Base-by-base conservation (phyloP, 352 stramenopile species). In the Phytophthora litchii region DNA sequence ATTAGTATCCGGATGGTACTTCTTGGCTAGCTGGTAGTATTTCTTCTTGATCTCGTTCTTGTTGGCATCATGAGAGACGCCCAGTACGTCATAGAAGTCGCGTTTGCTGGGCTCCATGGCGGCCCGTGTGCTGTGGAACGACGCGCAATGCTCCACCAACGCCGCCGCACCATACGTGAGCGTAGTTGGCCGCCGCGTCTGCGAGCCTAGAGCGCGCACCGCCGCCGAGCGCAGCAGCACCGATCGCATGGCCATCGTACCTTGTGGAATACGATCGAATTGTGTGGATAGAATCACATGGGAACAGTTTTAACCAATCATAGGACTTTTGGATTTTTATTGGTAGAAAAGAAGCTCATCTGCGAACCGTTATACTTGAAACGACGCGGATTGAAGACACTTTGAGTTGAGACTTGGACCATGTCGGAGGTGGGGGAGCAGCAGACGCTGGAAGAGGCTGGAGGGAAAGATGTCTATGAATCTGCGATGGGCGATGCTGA, bases 1-100 rank as follows among this genome's bases (percentile, higher is more conserved):
- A 78, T 99, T 99, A 38, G 96, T 97, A 67, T 99, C 97, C 7
- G 97, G 97, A 68, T 99, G 97, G 78, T 97, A 98, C 77, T 98
- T 95, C 74, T 97, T 98, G 32, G 95, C 97, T 38, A 99, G 64
- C 59, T 98, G 89, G 70, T 98, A 98, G 76, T 97, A 98, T 65
- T 97, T 97, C 77, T 99, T 98, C 83, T 99, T 99, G 68, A 99
- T 98, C 45, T 98, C 91, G 53, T 78, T 94, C 78, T 99, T 98
- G 60, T 88, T 81, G 4, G 95, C 92, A 41, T 88, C 79, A 29
- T 72, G 81, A 1, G 75, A 72, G 21, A 99, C 83, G 50, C 95
- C 94, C 21, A 99, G 80, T 1, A 98, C 76, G 38, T 99, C 90
- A 72, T 99, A 99, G 77, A 98, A 98, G 78, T 99, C 97, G 67